Base-by-base conservation (phyloP, 2,329 filamentous ascomycete species). In the Pezicula rhizophila region DNA sequence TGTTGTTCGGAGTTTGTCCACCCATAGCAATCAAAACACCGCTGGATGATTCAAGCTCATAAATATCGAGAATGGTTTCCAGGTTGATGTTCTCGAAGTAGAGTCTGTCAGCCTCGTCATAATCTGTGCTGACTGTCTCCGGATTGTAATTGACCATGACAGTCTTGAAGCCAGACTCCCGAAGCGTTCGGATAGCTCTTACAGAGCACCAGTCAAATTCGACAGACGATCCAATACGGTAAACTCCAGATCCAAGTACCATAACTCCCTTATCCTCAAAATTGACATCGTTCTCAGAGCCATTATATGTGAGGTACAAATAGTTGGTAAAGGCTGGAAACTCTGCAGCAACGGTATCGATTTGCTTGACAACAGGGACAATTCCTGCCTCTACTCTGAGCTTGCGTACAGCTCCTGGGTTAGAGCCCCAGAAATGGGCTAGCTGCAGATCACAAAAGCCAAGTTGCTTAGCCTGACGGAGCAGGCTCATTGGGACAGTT, bases 131-230 rank as follows among this genome's bases (percentile, higher is more conserved):
- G 0, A 96, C 86, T 0, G 90, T 96, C 65, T 96, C 91, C 0
- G 91, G 91, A 63, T 96, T 96, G 64, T 86, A 89, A 50, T 95
- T 95, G 44, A 95, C 84, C 92, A 97, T 97, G 62, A 97, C 84
- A 0, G 93, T 97, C 77, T 97, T 97, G 74, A 85, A 82, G 2
- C 87, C 87, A 52, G 84, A 80, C 56, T 88, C 81, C 45, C 93
- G 82, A 7, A 99, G 78, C 2, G 93, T 97, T 54, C 92, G 84
- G 54, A 97, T 95, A 5, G 93, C 89, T 52, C 92, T 79, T 25
- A 99, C 93, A 4, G 93, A 96, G 68, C 93, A 97, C 93, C 93
- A 99, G 69, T 99, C 93, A 68, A 99, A 99, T 66, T 99, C 93
- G 51, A 99, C 93, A 0, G 92, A 96, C 0, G 91, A 96, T 57